Percentiles rank a stretch among this genome's conserved stretches.
phyloP scores from a whole-genome alignment of 257 asterid genomes.

The Marsdenia floribunda region DNA sequence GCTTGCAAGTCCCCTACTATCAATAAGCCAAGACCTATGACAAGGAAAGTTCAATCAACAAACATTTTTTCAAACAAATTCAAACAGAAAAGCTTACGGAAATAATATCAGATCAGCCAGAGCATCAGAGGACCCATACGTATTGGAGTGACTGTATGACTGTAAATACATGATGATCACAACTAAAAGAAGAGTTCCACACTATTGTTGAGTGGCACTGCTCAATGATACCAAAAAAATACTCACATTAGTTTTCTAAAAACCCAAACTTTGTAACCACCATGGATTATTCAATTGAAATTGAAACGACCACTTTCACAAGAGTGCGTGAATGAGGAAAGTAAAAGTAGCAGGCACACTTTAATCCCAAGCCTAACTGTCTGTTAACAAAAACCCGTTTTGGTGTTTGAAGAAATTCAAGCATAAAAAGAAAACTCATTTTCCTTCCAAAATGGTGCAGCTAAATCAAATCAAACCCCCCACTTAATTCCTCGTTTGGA shows the following conservation, averaged over 20 bases:
- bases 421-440: background rate
- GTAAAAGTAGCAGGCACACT: too few relatives aligned
- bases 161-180: background rate
- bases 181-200: background rate
- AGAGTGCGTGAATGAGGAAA: too few relatives aligned
- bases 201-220: background rate
- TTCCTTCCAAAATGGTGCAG: background rate
- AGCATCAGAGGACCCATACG: background rate
- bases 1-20: conserved; percentile 59
- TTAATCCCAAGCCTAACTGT: too few relatives aligned
- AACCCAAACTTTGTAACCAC: background rate
- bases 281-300: background rate
- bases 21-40: conserved; percentile 74
- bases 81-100: background rate
- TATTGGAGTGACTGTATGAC: background rate
- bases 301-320: background rate
- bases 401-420: background rate
- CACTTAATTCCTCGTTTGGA: background rate
- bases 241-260: background rate
- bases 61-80: too few relatives aligned
- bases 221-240: background rate
- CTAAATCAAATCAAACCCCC: conserved; percentile 2
- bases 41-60: background rate
- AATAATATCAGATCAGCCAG: background rate
- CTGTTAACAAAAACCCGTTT: background rate